Conservation (phyloP, 2,329 filamentous ascomycete genomes). For the Tolypocladium endophyticum region DNA sequence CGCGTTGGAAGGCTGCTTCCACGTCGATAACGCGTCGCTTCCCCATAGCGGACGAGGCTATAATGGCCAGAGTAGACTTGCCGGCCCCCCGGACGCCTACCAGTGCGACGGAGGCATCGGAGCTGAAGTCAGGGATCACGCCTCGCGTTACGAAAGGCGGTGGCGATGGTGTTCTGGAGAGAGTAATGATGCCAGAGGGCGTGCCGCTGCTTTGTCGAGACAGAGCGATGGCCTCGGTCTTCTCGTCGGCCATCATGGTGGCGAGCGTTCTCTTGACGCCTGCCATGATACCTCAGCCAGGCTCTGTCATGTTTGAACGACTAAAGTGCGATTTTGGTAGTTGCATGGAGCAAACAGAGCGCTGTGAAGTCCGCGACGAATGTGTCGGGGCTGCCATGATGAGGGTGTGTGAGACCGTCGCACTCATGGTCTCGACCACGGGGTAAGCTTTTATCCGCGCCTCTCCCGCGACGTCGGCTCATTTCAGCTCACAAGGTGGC, state of each 20-base stretch:
- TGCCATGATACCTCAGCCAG: constrained; percentile 14
- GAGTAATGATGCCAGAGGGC: constrained; percentile 6
- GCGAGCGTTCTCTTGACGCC: constrained; percentile 30
- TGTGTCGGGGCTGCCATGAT: not conserved
- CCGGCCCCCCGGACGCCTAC: constrained; percentile 64
- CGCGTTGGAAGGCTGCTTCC: constrained; percentile 56
- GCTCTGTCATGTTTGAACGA: not conserved
- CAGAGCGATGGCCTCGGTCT: not conserved
- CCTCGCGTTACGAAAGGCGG: constrained; percentile 13
- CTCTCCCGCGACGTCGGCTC: too few relatives aligned
- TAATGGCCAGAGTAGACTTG: constrained; percentile 66
- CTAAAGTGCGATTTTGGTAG: not conserved
- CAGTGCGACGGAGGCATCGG: constrained; percentile 61
- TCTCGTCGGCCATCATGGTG: constrained; percentile 20
- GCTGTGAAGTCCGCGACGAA: not conserved
- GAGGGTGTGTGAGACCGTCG: not conserved
- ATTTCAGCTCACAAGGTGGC: too few relatives aligned
- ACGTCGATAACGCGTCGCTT: constrained; percentile 59
- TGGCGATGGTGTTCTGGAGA: constrained; percentile 13
- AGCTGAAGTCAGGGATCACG: constrained; percentile 32
- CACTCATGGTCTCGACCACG: not conserved
- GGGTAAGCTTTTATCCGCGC: constrained; percentile 13
- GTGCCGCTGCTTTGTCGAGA: not conserved
- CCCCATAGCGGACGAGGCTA: constrained; percentile 61
- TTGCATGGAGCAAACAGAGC: not conserved